Evolutionary conservation across 2,329 filamentous ascomycete species (phyloP).

Genomic region (Aspergillus fumigatiaffinis): DNA sequence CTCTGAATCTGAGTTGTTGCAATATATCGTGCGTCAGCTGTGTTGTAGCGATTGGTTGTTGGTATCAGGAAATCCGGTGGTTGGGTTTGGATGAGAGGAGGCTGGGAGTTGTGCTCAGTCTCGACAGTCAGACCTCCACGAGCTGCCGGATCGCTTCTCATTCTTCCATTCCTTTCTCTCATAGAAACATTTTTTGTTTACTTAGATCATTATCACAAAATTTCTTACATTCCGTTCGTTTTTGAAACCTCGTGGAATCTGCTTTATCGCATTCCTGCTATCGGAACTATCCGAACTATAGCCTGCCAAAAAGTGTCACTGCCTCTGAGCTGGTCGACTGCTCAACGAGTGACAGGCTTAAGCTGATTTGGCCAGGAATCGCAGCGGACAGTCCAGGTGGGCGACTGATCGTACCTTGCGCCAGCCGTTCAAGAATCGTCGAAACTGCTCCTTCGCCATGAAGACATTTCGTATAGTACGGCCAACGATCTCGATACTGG

Average conservation of each 20-base stretch:
- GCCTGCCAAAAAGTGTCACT: neutral
- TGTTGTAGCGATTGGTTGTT: constrained; percentile 10
- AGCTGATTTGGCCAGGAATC: neutral
- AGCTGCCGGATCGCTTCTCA: constrained; percentile 1
- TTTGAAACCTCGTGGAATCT: neutral
- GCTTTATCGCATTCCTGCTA: neutral
- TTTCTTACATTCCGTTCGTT: constrained; percentile 15
- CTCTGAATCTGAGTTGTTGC: neutral
- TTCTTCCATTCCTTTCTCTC: constrained; percentile 1
- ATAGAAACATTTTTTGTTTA: neutral
- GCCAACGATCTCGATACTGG: constrained; percentile 24
- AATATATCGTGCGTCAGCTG: constrained; percentile 1
- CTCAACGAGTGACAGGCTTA: neutral
- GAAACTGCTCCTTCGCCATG: constrained; percentile 23
- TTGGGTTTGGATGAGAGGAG: constrained; percentile 30
- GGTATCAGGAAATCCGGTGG: constrained; percentile 31
- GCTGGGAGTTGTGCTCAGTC: constrained; percentile 24
- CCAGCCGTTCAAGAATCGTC: neutral
- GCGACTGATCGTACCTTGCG: neutral
- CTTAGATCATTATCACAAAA: constrained; percentile 1
- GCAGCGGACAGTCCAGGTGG: neutral
- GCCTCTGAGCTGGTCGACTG: neutral
- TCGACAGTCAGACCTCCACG: neutral
- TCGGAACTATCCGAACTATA: neutral
- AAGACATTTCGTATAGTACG: constrained; percentile 23